Conservation (phyloP, 129 eudicot species). For the Rutidosis leptorrhynchoides region DNA sequence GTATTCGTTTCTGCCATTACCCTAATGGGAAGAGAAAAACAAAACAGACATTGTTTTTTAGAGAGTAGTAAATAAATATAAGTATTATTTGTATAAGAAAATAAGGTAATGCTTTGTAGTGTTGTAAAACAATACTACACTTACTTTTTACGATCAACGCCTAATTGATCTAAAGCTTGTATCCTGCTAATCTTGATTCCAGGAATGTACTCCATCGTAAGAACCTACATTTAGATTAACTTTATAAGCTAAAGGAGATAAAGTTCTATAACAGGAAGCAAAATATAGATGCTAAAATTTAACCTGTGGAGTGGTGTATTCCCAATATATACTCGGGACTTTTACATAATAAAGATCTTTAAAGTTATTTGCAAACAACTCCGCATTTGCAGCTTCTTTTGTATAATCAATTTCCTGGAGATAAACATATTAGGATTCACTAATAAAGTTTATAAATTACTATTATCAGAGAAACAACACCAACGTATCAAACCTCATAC, state of each 20-base stretch:
- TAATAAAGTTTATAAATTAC: too few species aligned
- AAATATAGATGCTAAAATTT: slow-evolving; percentile 4
- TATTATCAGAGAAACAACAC: too few species aligned
- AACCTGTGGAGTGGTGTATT: slow-evolving; percentile 98
- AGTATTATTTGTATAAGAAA: too few species aligned
- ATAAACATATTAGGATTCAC: slow-evolving; percentile 6
- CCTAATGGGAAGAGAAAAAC: too few species aligned
- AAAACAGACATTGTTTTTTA: too few species aligned
- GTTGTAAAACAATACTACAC: slow-evolving; percentile 14
- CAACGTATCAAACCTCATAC: too few species aligned
- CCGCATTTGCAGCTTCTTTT: slow-evolving; percentile 96
- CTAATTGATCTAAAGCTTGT: slow-evolving; percentile 90
- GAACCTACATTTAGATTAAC: slow-evolving; percentile 42
- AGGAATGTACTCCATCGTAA: slow-evolving; percentile 98
- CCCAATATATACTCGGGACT: slow-evolving; percentile 89
- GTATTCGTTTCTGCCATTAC: too few species aligned
- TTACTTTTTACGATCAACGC: slow-evolving; percentile 92
- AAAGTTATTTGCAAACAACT: slow-evolving; percentile 77
- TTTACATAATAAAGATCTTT: slow-evolving; percentile 80
- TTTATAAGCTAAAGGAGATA: slow-evolving; percentile 20
- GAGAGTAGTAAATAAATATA: too few species aligned
- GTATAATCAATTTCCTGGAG: slow-evolving; percentile 94
- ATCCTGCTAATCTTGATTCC: slow-evolving; percentile 95
- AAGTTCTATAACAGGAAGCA: neutral
- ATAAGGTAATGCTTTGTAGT: neutral